phyloP scores from a whole-genome alignment of 805 yeast genomes.

The Starmerella etchellsii region DNA sequence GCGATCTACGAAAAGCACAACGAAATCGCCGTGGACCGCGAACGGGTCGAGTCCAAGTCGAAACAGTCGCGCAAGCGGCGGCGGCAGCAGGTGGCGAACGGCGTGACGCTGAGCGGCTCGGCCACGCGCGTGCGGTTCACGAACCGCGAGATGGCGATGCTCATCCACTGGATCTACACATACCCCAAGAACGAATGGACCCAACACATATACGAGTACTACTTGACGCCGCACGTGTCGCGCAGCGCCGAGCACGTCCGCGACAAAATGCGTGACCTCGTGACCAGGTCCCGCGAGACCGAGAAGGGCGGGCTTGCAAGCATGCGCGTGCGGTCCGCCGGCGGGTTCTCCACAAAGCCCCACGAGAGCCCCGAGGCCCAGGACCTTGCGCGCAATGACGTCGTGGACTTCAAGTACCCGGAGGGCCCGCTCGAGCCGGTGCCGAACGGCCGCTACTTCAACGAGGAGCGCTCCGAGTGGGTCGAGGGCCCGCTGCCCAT shows the following conservation, averaged over 20 bases:
- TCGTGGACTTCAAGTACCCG: conserved; percentile 15
- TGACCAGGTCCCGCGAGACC: conserved; percentile 9
- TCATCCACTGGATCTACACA: conserved; percentile 16
- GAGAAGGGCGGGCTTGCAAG: conserved; percentile 12
- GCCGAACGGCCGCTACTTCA: conserved; percentile 15
- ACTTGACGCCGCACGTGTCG: conserved; percentile 4
- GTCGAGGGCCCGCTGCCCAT: conserved; percentile 13
- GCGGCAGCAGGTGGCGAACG: conserved; percentile 17
- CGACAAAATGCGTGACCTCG: conserved; percentile 17
- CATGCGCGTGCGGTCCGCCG: conserved; percentile 8
- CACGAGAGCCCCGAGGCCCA: conserved; percentile 7
- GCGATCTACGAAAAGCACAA: conserved; percentile 15
- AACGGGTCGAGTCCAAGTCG: conserved; percentile 15
- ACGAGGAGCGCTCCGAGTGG: conserved; percentile 17
- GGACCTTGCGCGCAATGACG: conserved; percentile 10
- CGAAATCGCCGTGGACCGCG: conserved; percentile 16
- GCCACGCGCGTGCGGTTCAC: conserved; percentile 19
- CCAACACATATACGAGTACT: conserved; percentile 11
- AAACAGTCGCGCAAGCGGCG: conserved; percentile 16
- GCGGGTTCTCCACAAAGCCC: conserved; percentile 4
- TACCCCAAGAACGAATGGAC: conserved; percentile 16
- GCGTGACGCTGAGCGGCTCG: conserved; percentile 17
- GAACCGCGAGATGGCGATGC: conserved; percentile 19
- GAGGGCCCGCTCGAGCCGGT: conserved; percentile 10
- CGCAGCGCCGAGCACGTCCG: conserved; percentile 18